phyloP scores from a whole-genome alignment of 495 filamentous ascomycete species.

The Hyaloscypha hepaticicola region DNA sequence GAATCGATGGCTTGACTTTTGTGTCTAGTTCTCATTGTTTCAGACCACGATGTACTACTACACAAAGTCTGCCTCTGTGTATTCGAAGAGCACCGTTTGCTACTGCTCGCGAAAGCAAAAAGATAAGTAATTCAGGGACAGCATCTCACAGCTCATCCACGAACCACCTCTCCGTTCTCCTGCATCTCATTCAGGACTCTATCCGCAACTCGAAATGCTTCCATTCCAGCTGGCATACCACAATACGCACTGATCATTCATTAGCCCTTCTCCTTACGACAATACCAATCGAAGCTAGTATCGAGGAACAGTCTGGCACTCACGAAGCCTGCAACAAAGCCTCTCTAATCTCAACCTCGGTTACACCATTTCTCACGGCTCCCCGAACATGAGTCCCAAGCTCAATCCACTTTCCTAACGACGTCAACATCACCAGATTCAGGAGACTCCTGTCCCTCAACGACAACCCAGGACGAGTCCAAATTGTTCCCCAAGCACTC shows the following conservation, averaged over 20 bases:
- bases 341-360: slow-evolving; percentile 53
- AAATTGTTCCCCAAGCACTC: slow-evolving; percentile 48
- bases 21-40: too few relatives aligned
- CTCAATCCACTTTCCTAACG: slow-evolving; percentile 45
- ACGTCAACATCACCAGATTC: slow-evolving; percentile 52
- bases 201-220: slow-evolving; percentile 33
- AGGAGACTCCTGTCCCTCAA: slow-evolving; percentile 47
- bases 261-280: background rate
- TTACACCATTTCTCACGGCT: slow-evolving; percentile 48
- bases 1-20: too few relatives aligned
- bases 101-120: too few relatives aligned
- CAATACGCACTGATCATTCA: slow-evolving; percentile 26
- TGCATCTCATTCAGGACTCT: slow-evolving; percentile 36
- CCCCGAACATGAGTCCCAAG: slow-evolving; percentile 50
- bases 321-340: slow-evolving; percentile 46
- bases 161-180: slow-evolving; percentile 29
- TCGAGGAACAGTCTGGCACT: slow-evolving; percentile 2
- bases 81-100: too few relatives aligned
- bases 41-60: too few relatives aligned
- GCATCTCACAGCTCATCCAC: slow-evolving; percentile 8
- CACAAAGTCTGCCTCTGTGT: too few relatives aligned
- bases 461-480: slow-evolving; percentile 49
- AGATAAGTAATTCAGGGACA: too few relatives aligned
- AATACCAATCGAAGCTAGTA: too few relatives aligned
- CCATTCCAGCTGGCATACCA: slow-evolving; percentile 32